Evolutionary conservation across 192 early-diverging fungal genomes (phyloP), one percentile per base, ranked within the genome.

Genomic region (Nowakowskiella sp.): DNA sequence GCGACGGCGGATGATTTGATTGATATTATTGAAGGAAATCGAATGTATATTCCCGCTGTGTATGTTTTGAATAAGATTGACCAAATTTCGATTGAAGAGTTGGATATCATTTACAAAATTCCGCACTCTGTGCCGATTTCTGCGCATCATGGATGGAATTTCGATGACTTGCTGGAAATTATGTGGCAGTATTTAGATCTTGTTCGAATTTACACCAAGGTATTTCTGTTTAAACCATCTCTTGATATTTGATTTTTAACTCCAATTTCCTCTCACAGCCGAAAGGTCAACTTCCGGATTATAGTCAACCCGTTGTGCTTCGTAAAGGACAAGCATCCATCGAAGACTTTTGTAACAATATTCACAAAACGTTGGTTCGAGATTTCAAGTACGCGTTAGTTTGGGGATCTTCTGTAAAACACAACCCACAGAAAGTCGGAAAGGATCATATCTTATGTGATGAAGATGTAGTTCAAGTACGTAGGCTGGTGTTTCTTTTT

Each of bases 61-160:
- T 99, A 99, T 55, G 93, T 99, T 16, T 73, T 99, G 44, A 99
- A 99, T 86, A 99, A 99, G 76, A 96, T 99, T 62, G 89, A 92
- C 70, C 89, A 91, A 68, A 94, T 94, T 64, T 90, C 87, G 26
- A 91, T 94, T 51, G 85, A 96, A 68, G 91, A 98, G 67, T 77
- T 94, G 33, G 92, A 94, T 61, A 81, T 94, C 34, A 83, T 99
- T 27, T 95, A 94, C 80, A 91, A 91, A 68, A 94, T 99, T 65
- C 94, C 94, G 7, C 87, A 97, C 59, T 89, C 91, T 4, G 84
- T 94, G 42, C 79, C 79, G 47, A 72, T 81, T 49, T 74, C 70
- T 26, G 56, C 73, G 7, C 79, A 81, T 64, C 79, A 81, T 52
- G 79, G 68, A 28, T 81, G 79, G 94, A 97, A 97, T 77, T 97